Conservation (phyloP, 2,329 filamentous ascomycete genomes). For the Parafenestella ontariensis region DNA sequence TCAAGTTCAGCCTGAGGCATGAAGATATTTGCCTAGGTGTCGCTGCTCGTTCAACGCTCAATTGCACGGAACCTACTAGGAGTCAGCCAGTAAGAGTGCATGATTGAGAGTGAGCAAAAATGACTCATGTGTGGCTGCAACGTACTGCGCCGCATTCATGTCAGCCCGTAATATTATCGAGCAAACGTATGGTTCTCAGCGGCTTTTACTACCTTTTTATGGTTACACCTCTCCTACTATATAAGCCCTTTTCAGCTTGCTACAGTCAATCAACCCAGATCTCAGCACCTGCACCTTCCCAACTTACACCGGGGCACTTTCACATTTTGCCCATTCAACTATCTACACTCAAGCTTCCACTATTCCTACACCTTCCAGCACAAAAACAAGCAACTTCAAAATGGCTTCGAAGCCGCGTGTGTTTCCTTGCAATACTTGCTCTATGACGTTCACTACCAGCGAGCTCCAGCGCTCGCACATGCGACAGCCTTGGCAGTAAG, state of each 20-base stretch:
- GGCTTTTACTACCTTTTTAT: background rate
- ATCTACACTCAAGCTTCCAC: background rate
- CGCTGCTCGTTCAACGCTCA: too few species aligned
- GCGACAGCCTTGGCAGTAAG: slow-evolving; percentile 27
- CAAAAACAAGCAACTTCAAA: background rate
- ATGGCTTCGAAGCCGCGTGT: slow-evolving; percentile 8
- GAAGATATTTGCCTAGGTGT: too few species aligned
- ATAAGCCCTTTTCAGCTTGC: background rate
- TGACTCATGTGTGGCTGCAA: background rate
- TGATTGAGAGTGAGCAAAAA: background rate
- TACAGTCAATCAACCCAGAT: background rate
- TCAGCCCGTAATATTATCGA: background rate
- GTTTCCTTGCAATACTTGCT: slow-evolving; percentile 28
- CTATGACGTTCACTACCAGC: slow-evolving; percentile 15
- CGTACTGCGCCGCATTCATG: background rate
- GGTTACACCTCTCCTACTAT: background rate
- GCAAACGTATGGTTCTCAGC: background rate
- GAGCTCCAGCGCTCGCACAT: slow-evolving; percentile 26
- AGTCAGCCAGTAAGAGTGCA: background rate
- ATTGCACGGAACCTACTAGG: too few species aligned
- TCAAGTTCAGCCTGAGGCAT: too few species aligned
- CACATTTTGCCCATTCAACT: background rate
- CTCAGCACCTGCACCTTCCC: background rate
- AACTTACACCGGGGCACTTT: background rate
- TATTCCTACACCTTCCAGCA: background rate